Evolutionary conservation across 441 rosid genomes (phyloP), one percentile per base, ranked within the genome.

Genomic region (Mallotus repandus): DNA sequence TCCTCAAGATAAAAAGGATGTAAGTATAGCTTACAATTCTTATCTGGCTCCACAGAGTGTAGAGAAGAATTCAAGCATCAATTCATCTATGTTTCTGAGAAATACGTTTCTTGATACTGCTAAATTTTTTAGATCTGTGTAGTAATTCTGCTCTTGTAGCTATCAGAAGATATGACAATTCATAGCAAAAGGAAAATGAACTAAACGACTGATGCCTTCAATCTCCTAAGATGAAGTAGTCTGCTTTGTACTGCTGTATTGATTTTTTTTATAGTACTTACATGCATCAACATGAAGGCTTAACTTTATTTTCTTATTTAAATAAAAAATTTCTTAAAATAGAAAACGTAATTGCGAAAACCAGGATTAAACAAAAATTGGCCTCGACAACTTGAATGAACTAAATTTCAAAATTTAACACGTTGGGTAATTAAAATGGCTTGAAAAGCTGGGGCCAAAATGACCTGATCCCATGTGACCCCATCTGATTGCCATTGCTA

Each of bases 1-100:
- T 82, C 99, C 99, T 76, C 99, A 96, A 81, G 98, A 96, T 46
- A 96, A 96, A 80, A 96, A 91, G 77, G 97, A 92, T 81, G 98
- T 96, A 86, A 89, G 96, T 86, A 73, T 48, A 43, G 32, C 9
- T 29, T 38, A 11, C 15, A 32, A 15, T 56, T 21, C 57, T 52
- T 46, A 54, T 38, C 58, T 32, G 41, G 35, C 35, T 66, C 16
- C 63, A 9, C 14, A 25, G 49, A 45, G 66, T 58, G 58, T 64
- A 53, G 75, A 50, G 53, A 66, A 72, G 49, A 48, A 62, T 54
- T 41, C 61, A 64, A 66, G 64, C 63, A 62, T 67, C 22, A 43
- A 63, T 71, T 74, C 57, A n/a, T 53, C 14, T 29, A 63, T 38
- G 29, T 62, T 75, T 16, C 35, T 16, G 3, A 46, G 9, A 60